Evolutionary conservation across 495 filamentous ascomycete genomes (phyloP).

Genomic region (Hyaloscypha finlandica): DNA sequence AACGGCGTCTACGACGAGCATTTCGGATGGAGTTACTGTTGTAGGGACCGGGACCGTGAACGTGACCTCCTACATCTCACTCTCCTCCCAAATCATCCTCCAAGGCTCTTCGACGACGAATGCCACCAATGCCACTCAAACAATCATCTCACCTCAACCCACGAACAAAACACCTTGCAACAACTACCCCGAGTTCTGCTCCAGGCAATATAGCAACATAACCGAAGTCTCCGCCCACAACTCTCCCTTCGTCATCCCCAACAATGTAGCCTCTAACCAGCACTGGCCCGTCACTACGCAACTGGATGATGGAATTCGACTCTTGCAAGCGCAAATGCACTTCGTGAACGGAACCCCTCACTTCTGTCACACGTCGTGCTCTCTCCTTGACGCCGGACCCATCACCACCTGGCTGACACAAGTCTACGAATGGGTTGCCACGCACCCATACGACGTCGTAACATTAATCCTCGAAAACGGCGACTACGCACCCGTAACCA

Average conservation of each 20-base stretch:
- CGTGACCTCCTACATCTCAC: constrained; percentile 8
- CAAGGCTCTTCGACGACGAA: constrained; percentile 33
- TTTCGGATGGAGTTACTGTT: background rate
- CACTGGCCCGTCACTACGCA: constrained; percentile 67
- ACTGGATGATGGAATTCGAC: constrained; percentile 86
- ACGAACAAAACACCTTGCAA: constrained; percentile 83
- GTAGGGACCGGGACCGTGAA: background rate
- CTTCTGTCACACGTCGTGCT: constrained; percentile 77
- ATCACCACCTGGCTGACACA: constrained; percentile 71
- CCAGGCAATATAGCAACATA: constrained; percentile 83
- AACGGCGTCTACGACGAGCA: constrained; percentile 22
- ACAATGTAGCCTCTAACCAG: constrained; percentile 74
- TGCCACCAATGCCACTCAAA: constrained; percentile 38
- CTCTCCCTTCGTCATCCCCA: constrained; percentile 72
- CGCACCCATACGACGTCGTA: constrained; percentile 85
- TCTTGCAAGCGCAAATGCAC: constrained; percentile 81
- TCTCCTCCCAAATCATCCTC: constrained; percentile 30
- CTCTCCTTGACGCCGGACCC: constrained; percentile 78
- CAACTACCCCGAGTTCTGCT: constrained; percentile 79
- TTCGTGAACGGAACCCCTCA: constrained; percentile 48
- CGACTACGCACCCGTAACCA: constrained; percentile 47
- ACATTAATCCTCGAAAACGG: constrained; percentile 83
- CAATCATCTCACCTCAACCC: constrained; percentile 45
- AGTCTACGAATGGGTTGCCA: constrained; percentile 73
- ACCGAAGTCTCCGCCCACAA: constrained; percentile 87